phyloP scores from a whole-genome alignment of 2,329 filamentous ascomycete species.

The Penicillium sp. region DNA sequence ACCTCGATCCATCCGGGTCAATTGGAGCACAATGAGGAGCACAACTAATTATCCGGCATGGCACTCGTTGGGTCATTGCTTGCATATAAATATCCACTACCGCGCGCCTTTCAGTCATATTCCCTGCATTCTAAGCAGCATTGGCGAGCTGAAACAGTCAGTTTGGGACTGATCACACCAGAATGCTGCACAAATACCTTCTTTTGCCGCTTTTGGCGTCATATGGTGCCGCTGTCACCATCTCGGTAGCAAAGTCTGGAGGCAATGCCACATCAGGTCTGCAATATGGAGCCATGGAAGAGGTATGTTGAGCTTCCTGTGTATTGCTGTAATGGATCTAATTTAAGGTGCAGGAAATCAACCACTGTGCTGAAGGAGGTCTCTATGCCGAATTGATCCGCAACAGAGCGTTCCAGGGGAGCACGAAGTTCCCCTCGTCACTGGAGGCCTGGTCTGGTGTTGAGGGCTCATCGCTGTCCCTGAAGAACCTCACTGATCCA shows the following conservation, averaged over 20 bases:
- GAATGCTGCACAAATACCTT: slow-evolving; percentile 23
- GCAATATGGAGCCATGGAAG: slow-evolving; percentile 34
- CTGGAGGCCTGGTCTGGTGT: slow-evolving; percentile 33
- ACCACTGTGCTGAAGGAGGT: slow-evolving; percentile 35
- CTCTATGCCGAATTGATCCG: slow-evolving; percentile 37
- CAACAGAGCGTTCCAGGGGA: slow-evolving; percentile 38
- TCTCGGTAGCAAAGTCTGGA: slow-evolving; percentile 30
- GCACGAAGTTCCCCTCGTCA: slow-evolving; percentile 28
- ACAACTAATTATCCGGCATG: slow-evolving; percentile 1
- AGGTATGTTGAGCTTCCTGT: slow-evolving; percentile 16
- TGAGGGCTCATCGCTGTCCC: slow-evolving; percentile 27
- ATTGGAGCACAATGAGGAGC: neutral
- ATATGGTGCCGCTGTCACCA: slow-evolving; percentile 24
- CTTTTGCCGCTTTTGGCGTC: slow-evolving; percentile 29
- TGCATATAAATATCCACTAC: slow-evolving; percentile 3
- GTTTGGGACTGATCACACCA: neutral
- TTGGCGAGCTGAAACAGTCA: slow-evolving; percentile 7
- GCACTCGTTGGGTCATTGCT: neutral
- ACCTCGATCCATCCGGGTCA: neutral
- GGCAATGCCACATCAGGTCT: slow-evolving; percentile 28
- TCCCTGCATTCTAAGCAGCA: slow-evolving; percentile 7
- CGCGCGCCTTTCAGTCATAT: neutral
- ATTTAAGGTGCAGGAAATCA: slow-evolving; percentile 25
- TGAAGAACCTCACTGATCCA: slow-evolving; percentile 42
- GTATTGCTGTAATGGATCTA: neutral